phyloP scores from a whole-genome alignment of 345 rosid genomes.

The Adansonia digitata region DNA sequence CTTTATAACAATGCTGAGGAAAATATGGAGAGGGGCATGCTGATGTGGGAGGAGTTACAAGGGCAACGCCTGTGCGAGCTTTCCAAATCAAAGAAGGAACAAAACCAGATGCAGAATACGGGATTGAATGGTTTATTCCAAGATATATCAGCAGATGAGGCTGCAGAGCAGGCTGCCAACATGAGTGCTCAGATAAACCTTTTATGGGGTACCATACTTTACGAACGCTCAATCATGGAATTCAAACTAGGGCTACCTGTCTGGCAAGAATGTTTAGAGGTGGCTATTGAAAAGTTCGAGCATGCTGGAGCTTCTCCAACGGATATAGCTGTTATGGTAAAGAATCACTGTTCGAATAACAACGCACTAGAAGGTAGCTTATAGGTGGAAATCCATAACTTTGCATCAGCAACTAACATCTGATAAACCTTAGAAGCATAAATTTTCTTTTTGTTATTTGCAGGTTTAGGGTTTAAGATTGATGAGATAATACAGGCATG shows the following conservation, averaged over 20 bases:
- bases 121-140: conserved; percentile 35
- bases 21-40: conserved; percentile 65
- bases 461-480: conserved; percentile 62
- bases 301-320: conserved; percentile 63
- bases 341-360: conserved; percentile 54
- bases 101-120: conserved; percentile 23
- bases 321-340: conserved; percentile 52
- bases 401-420: neutral
- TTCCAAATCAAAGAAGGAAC: conserved; percentile 18
- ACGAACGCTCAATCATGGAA: conserved; percentile 81
- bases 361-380: conserved; percentile 59
- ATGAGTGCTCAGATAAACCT: conserved; percentile 64
- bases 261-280: conserved; percentile 74
- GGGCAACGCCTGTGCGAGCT: conserved; percentile 27
- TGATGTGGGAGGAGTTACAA: conserved; percentile 56
- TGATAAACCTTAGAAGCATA: conserved; percentile 10
- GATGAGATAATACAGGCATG: conserved; percentile 75
- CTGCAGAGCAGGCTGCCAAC: conserved; percentile 35
- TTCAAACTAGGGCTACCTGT: conserved; percentile 61
- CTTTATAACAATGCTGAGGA: conserved; percentile 74
- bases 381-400: neutral
- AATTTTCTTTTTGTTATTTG: conserved; percentile 12
- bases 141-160: conserved; percentile 48
- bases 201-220: conserved; percentile 73
- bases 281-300: conserved; percentile 73